Base-by-base conservation (phyloP, 2,329 filamentous ascomycete species). In the Ophiostoma sp. region DNA sequence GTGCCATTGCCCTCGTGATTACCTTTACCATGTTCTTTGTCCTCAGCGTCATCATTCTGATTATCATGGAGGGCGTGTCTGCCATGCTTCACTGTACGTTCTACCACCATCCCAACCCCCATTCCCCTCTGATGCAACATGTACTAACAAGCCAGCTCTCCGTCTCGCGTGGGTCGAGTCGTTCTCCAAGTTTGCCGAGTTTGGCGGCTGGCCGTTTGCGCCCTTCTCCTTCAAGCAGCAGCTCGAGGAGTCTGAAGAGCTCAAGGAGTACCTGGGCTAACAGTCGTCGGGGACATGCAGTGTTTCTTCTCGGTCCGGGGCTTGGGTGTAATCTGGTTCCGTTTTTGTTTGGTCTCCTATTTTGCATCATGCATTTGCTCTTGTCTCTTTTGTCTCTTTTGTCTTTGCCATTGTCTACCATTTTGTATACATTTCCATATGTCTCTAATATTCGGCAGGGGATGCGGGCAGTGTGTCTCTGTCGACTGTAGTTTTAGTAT, bases 151-250 rank as follows among this genome's bases (percentile, higher is more conserved):
- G 41, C 27, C 58, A 62, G 58, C 63, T 71, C 85, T 97, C 74
- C 87, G 93, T 83, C 82, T 97, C 76, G 93, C 96, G 74, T 97
- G 93, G 93, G 93, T 97, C 71, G 94, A 97, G 79, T 94, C 93
- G 18, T 97, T 97, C 87, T 96, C 92, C 81, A 97, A 97, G 82
- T 94, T 96, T 82, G 96, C 96, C 79, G 89, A 96, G 77, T 95
- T 95, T 75, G 90, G 91, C 70, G 93, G 93, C 67, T 87, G 93
- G 78, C 84, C 92, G 1, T 97, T 97, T 79, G 84, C 89, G 75
- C 93, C 93, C 4, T 97, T 97, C 77, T 95, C 90, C 72, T 97
- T 97, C 78, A 87, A 89, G 80, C 83, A 86, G 47, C 80, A 96
- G 76, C 79, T 97, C 73, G 93, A 97, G 79, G 93, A 97, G 77